These are phyloP conservation scores for Aureobasidium sp. DNA, from an alignment of 2,329 filamentous ascomycete genomes.

Conservation along the genomic window DNA sequence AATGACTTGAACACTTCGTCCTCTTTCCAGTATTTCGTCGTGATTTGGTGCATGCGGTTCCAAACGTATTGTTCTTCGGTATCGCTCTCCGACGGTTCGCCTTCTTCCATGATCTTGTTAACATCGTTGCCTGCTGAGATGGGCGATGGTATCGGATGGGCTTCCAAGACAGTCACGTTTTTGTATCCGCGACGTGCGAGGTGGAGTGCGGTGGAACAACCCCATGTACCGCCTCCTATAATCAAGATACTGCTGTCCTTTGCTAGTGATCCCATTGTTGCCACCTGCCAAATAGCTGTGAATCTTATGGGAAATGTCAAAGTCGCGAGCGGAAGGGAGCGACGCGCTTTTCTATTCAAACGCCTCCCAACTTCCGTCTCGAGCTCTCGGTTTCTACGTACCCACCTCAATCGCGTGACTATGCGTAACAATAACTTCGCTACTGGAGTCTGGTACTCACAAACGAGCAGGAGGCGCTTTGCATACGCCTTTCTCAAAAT, in stretches of 20 bases:
- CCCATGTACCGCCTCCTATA: conserved; percentile 44
- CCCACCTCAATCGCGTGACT: not conserved
- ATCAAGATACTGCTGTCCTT: conserved; percentile 30
- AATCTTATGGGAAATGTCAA: not conserved
- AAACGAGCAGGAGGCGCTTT: not conserved
- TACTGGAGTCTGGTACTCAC: not conserved
- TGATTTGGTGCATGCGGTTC: conserved; percentile 25
- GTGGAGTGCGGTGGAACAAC: conserved; percentile 44
- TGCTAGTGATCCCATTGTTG: conserved; percentile 1
- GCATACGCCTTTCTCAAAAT: too few relatives aligned
- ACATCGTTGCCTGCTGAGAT: conserved; percentile 44
- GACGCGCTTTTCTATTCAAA: not conserved
- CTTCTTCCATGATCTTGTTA: conserved; percentile 41
- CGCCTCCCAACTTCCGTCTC: not conserved
- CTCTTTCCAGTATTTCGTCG: conserved; percentile 34
- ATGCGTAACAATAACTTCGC: not conserved
- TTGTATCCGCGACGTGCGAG: conserved; percentile 41
- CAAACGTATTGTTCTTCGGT: conserved; percentile 28
- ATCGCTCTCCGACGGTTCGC: conserved; percentile 18
- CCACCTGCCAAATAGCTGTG: too few relatives aligned
- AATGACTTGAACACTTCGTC: conserved; percentile 35
- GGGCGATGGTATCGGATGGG: conserved; percentile 36
- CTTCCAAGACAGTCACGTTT: conserved; percentile 41
- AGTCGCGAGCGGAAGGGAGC: too few relatives aligned
- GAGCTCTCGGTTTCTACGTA: not conserved